A percentile compares a stretch with the other conserved stretches of the same genome.
Evolutionary conservation across 192 early-diverging fungal species (phyloP).

Genomic region (Coemansia sp.): DNA sequence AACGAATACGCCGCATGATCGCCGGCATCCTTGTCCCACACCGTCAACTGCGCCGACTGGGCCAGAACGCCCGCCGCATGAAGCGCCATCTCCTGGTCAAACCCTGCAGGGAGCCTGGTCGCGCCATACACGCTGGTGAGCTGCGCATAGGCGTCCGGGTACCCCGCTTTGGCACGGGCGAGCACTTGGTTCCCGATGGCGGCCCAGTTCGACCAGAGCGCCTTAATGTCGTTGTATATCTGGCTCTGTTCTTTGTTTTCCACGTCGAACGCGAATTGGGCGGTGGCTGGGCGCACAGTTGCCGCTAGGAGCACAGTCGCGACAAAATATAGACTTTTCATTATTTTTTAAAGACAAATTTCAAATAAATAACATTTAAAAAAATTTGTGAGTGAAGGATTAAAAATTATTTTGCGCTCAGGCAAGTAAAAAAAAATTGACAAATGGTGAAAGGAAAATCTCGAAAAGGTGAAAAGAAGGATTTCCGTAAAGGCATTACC

Average conservation of each 20-base stretch:
- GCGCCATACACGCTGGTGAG: conserved; percentile 23
- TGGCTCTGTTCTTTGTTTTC: conserved; percentile 14
- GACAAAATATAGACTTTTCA: too few species aligned
- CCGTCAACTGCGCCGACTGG: conserved; percentile 1
- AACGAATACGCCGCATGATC: conserved; percentile 14
- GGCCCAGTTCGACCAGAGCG: conserved; percentile 30
- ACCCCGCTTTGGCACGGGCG: conserved; percentile 9
- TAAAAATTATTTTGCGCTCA: too few species aligned
- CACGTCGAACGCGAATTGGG: conserved; percentile 31
- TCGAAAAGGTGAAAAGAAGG: too few species aligned
- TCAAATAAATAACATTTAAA: too few species aligned
- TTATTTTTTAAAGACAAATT: too few species aligned
- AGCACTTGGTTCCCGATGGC: conserved; percentile 21
- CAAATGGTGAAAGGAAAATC: too few species aligned
- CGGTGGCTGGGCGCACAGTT: too few species aligned
- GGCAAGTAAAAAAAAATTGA: too few species aligned
- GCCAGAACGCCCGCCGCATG: conserved; percentile 20
- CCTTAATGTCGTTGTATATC: conserved; percentile 30
- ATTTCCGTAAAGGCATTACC: too few species aligned
- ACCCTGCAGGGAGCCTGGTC: conserved; percentile 5
- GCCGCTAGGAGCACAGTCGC: too few species aligned
- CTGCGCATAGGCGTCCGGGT: conserved; percentile 24
- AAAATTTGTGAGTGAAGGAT: too few species aligned
- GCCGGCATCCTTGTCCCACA: conserved; percentile 24
- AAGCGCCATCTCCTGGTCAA: conserved; percentile 8